Conservation (phyloP, 2,329 filamentous ascomycete genomes). For the Scolecobasidium constrictum region DNA sequence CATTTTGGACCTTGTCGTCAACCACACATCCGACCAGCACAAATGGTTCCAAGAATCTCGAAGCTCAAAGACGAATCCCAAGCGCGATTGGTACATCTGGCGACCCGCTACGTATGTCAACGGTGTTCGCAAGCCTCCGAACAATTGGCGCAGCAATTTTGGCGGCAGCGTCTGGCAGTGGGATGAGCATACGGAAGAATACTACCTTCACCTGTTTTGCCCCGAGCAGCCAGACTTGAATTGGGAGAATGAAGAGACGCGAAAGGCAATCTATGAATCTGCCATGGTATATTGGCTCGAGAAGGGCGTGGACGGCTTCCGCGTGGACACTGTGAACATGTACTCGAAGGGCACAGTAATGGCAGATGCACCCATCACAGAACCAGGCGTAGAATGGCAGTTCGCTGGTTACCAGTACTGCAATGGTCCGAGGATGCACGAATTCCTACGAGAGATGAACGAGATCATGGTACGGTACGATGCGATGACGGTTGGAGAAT, state of each 20-base stretch:
- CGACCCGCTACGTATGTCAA: slow-evolving; percentile 7
- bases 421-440: slow-evolving; percentile 59
- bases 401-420: slow-evolving; percentile 41
- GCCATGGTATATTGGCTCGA: slow-evolving; percentile 10
- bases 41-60: slow-evolving; percentile 58
- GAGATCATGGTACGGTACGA: slow-evolving; percentile 48
- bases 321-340: slow-evolving; percentile 11
- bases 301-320: slow-evolving; percentile 10
- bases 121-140: slow-evolving; percentile 9
- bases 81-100: slow-evolving; percentile 53
- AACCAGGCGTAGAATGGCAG: slow-evolving; percentile 17
- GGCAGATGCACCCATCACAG: slow-evolving; percentile 10
- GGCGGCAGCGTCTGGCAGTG: slow-evolving; percentile 19
- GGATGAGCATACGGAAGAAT: slow-evolving; percentile 10
- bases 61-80: slow-evolving; percentile 49
- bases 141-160: slow-evolving; percentile 33
- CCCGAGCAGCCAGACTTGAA: slow-evolving; percentile 10
- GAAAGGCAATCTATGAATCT: slow-evolving; percentile 12
- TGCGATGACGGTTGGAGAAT: slow-evolving; percentile 61
- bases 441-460: slow-evolving; percentile 56
- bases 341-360: slow-evolving; percentile 10
- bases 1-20: slow-evolving; percentile 67
- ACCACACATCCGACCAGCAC: slow-evolving; percentile 56
- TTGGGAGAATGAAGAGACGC: slow-evolving; percentile 8
- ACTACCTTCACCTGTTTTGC: slow-evolving; percentile 10